A percentile compares a stretch with the other conserved stretches of the same genome.
These are phyloP conservation scores for Monilinia fructicola DNA, from an alignment of 2,329 filamentous ascomycete species.

Conservation along the genomic window DNA sequence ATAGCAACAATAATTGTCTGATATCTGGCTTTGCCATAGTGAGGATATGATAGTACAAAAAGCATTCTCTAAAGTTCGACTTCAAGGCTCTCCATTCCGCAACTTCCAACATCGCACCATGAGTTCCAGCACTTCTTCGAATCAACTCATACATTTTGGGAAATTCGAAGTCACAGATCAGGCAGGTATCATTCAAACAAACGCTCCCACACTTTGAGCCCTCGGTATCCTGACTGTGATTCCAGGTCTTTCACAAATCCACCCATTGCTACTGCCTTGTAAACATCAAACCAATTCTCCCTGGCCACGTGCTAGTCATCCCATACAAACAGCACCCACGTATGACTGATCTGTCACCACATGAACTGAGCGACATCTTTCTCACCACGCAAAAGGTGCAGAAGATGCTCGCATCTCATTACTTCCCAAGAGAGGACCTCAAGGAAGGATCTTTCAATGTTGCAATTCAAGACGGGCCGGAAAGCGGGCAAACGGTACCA, in stretches of 20 bases:
- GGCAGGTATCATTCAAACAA: constrained; percentile 45
- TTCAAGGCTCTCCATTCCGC: not conserved
- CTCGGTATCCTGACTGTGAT: not conserved
- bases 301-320: constrained; percentile 89
- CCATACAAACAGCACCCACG: constrained; percentile 68
- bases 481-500: constrained; percentile 89
- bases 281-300: constrained; percentile 91
- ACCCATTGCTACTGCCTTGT: constrained; percentile 81
- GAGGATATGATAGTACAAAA: not conserved
- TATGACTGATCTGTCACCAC: constrained; percentile 47
- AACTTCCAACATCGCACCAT: constrained; percentile 3
- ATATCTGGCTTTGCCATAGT: not conserved
- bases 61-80: not conserved
- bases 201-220: not conserved
- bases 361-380: constrained; percentile 70
- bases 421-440: constrained; percentile 57
- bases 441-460: constrained; percentile 81
- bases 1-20: not conserved
- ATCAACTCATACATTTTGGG: constrained; percentile 64
- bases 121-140: constrained; percentile 24
- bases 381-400: constrained; percentile 80
- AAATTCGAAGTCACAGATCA: constrained; percentile 74
- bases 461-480: constrained; percentile 87
- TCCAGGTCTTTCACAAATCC: constrained; percentile 82
- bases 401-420: constrained; percentile 64